Conservation (phyloP, 2,329 filamentous ascomycete species). For the Gremmenia infestans region DNA sequence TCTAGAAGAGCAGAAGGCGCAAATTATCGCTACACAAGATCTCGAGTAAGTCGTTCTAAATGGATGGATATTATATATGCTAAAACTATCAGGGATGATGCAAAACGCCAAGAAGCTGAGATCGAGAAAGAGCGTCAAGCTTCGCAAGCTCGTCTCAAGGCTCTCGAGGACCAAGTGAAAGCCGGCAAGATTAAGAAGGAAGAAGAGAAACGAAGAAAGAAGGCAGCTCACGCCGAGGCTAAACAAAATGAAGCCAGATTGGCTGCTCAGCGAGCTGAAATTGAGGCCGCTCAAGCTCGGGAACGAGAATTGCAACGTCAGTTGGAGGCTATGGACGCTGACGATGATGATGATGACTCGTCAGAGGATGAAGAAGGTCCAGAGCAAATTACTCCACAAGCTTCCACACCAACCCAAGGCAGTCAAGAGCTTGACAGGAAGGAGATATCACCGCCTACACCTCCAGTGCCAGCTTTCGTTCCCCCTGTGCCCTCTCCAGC, state of each 20-base stretch:
- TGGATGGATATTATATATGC: constrained; percentile 1
- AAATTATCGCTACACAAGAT: constrained; percentile 66
- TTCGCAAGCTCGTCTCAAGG: constrained; percentile 75
- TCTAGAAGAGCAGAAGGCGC: constrained; percentile 67
- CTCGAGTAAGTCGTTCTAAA: constrained; percentile 69
- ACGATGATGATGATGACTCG: constrained; percentile 66
- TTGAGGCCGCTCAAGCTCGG: constrained; percentile 84
- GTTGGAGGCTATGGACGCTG: constrained; percentile 68
- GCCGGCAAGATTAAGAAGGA: constrained; percentile 94
- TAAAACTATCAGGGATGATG: constrained; percentile 57
- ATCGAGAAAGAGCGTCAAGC: constrained; percentile 75
- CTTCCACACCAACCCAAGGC: constrained; percentile 51
- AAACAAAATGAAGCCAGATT: constrained; percentile 85
- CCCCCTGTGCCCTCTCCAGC: constrained; percentile 38
- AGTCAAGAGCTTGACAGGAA: constrained; percentile 51
- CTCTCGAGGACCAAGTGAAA: constrained; percentile 88
- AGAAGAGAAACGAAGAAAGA: constrained; percentile 89
- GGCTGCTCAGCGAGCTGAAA: constrained; percentile 80
- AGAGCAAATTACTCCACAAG: constrained; percentile 60
- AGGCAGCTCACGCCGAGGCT: constrained; percentile 78
- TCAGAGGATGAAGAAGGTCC: constrained; percentile 79
- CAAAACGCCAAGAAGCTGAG: constrained; percentile 72
- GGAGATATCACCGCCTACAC: constrained; percentile 47
- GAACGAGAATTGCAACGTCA: constrained; percentile 87
- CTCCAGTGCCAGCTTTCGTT: constrained; percentile 49